A percentile compares a stretch with the other conserved stretches of the same genome.
These are phyloP conservation scores for Aspergillus sp. DNA, from an alignment of 2,329 filamentous ascomycete genomes.

Conservation along the genomic window DNA sequence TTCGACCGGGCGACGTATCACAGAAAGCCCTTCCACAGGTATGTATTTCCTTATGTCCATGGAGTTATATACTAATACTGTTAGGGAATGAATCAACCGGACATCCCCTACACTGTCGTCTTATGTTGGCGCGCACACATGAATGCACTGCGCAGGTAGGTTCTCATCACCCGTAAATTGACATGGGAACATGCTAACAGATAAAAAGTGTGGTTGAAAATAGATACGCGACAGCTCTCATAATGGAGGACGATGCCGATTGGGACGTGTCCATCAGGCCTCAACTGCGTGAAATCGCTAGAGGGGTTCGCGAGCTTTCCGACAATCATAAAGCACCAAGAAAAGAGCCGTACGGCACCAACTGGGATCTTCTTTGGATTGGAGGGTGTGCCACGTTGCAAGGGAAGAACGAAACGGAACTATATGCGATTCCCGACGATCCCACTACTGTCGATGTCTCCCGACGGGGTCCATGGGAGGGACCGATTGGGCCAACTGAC, in stretches of 20 bases:
- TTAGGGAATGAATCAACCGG: slow-evolving; percentile 15
- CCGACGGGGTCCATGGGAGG: slow-evolving; percentile 22
- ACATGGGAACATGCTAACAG: background rate
- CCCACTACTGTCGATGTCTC: slow-evolving; percentile 24
- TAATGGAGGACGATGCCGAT: slow-evolving; percentile 59
- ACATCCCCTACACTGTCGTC: slow-evolving; percentile 30
- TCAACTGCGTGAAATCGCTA: slow-evolving; percentile 46
- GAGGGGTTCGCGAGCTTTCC: slow-evolving; percentile 30
- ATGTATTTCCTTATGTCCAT: background rate
- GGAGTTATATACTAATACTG: slow-evolving; percentile 1
- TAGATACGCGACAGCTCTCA: slow-evolving; percentile 49
- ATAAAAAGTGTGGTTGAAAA: slow-evolving; percentile 43
- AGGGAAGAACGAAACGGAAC: slow-evolving; percentile 27
- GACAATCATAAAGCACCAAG: slow-evolving; percentile 25
- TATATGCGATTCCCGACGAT: slow-evolving; percentile 32
- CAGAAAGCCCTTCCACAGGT: slow-evolving; percentile 46
- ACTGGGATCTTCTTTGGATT: slow-evolving; percentile 55
- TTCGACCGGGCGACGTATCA: slow-evolving; percentile 40
- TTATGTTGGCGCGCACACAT: slow-evolving; percentile 46
- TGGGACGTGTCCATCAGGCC: slow-evolving; percentile 55
- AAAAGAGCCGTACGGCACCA: slow-evolving; percentile 50
- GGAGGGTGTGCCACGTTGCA: slow-evolving; percentile 47
- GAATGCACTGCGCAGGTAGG: slow-evolving; percentile 35
- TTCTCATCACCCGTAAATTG: background rate
- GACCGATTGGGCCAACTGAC: slow-evolving; percentile 19